phyloP scores from a whole-genome alignment of 169 alveolate species.

The Cryptosporidium bovis region DNA sequence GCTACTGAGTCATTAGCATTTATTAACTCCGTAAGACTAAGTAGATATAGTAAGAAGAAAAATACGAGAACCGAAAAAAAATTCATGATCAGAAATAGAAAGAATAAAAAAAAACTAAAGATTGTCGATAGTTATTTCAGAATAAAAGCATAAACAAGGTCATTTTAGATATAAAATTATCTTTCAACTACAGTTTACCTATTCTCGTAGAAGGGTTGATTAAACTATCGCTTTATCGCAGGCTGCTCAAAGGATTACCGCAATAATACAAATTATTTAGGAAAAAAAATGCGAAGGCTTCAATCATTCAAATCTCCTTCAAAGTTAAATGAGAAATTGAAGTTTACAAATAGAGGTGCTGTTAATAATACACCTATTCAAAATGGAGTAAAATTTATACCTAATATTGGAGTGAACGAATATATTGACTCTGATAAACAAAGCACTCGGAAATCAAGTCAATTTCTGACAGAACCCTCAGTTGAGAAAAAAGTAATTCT shows the following conservation, averaged over 20 bases:
- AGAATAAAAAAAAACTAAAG: background rate
- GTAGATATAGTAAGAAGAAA: constrained; percentile 1
- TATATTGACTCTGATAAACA: background rate
- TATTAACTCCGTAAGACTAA: background rate
- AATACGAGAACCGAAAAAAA: no score
- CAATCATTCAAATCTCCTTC: constrained; percentile 68
- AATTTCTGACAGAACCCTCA: background rate
- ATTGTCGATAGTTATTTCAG: background rate
- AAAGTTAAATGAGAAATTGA: constrained; percentile 30
- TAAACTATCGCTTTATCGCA: background rate
- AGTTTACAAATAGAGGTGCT: background rate
- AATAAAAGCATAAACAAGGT: background rate
- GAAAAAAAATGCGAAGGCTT: constrained; percentile 45
- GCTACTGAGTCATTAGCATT: background rate
- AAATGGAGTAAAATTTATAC: constrained; percentile 7
- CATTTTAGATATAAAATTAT: constrained; percentile 29
- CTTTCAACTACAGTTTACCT: background rate
- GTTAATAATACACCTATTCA: background rate
- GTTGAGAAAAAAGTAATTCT: background rate
- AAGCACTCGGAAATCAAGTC: background rate
- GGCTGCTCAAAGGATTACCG: background rate
- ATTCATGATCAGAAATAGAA: background rate
- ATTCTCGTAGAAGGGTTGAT: constrained; percentile 28
- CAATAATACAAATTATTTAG: background rate
- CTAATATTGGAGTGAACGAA: constrained; percentile 21